Percentiles rank a stretch among this genome's conserved stretches.
Conservation (phyloP, 108 stramenopile species). For the Fistulifera pelliculosa region DNA sequence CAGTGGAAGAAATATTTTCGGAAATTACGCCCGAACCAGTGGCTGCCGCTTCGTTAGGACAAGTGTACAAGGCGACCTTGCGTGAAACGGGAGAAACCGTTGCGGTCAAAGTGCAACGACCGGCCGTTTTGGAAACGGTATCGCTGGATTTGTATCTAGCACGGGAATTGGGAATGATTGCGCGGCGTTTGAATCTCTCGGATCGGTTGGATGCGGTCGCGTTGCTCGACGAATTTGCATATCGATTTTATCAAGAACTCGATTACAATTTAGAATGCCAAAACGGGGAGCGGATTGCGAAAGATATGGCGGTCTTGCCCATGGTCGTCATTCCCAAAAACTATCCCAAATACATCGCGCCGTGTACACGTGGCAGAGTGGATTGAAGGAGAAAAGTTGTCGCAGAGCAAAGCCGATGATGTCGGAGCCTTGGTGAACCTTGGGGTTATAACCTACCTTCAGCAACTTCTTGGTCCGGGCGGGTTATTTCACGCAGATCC, state of each 20-base stretch:
- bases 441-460: constrained; percentile 90
- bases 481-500: constrained; percentile 22
- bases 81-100: constrained; percentile 72
- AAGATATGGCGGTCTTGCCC: constrained; percentile 83
- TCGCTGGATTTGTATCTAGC: constrained; percentile 84
- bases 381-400: constrained; percentile 93
- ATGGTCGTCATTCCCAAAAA: constrained; percentile 82
- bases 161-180: constrained; percentile 66
- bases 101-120: constrained; percentile 86
- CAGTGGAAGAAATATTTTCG: constrained; percentile 71
- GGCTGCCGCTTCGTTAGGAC: constrained; percentile 87
- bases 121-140: constrained; percentile 90
- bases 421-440: constrained; percentile 89
- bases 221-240: constrained; percentile 91
- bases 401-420: constrained; percentile 82
- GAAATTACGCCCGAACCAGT: constrained; percentile 92
- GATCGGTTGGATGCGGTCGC: constrained; percentile 81
- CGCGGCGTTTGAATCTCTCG: constrained; percentile 57
- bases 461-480: constrained; percentile 75
- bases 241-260: constrained; percentile 86
- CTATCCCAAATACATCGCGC: constrained; percentile 79
- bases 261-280: constrained; percentile 91
- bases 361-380: constrained; percentile 93
- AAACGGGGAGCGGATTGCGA: constrained; percentile 71
- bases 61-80: constrained; percentile 82